Evolutionary conservation across 2,329 filamentous ascomycete species (phyloP).

Genomic region (Capronia americana): DNA sequence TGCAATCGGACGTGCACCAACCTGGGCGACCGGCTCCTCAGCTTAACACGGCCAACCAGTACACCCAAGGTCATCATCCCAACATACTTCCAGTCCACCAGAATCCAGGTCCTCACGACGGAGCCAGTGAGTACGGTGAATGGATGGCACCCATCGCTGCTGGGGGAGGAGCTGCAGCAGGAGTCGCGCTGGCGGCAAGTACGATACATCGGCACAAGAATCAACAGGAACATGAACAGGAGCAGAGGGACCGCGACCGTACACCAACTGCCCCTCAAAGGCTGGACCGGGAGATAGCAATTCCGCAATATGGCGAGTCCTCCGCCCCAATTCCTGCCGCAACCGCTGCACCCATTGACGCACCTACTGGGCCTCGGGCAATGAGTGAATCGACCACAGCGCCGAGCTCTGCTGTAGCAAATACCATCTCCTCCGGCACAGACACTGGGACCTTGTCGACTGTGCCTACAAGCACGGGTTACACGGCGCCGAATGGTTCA

Average conservation of each 20-base stretch:
- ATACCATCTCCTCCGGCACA: constrained; percentile 31
- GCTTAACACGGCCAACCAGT: constrained; percentile 25
- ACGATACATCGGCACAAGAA: constrained; percentile 34
- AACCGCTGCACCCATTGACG: constrained; percentile 33
- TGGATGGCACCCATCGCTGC: constrained; percentile 61
- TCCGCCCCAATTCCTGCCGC: constrained; percentile 33
- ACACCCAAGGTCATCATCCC: constrained; percentile 29
- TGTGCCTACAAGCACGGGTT: constrained; percentile 35
- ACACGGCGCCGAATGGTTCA: constrained; percentile 15
- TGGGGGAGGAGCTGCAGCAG: constrained; percentile 34
- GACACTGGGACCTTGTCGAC: constrained; percentile 36
- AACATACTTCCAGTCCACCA: constrained; percentile 33
- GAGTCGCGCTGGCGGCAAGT: constrained; percentile 32
- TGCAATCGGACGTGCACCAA: constrained; percentile 24
- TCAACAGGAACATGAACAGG: constrained; percentile 28
- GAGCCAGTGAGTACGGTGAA: constrained; percentile 55
- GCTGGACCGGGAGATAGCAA: constrained; percentile 25
- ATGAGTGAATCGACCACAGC: constrained; percentile 37
- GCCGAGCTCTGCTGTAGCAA: constrained; percentile 30
- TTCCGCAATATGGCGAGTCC: constrained; percentile 33
- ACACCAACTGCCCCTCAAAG: constrained; percentile 12
- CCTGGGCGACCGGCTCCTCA: not conserved
- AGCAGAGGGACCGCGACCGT: constrained; percentile 16
- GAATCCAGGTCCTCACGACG: constrained; percentile 28
- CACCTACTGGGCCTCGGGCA: constrained; percentile 34